phyloP scores from a whole-genome alignment of 176 grass and related monocot genomes.

The Tillandsia fasciculata region DNA sequence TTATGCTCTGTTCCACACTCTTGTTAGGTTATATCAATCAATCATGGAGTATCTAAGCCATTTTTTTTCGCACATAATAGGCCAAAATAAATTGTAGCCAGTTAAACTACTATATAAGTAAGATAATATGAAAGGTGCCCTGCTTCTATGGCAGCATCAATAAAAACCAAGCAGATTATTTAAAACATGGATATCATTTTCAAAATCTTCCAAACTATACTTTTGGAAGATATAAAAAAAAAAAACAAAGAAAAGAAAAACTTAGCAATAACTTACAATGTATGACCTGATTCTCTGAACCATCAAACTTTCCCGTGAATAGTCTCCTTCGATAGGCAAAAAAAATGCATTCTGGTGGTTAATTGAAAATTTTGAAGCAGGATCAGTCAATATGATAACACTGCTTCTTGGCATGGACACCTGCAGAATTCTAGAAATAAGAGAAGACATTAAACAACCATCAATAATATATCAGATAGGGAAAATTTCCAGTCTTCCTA shows the following conservation, averaged over 20 bases:
- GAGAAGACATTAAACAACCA: conserved; percentile 46
- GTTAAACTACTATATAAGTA: too few species aligned
- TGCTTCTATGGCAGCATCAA: neutral
- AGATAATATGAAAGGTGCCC: too few species aligned
- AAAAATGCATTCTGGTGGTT: conserved; percentile 35
- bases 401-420: conserved; percentile 80
- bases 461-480: neutral
- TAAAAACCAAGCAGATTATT: neutral
- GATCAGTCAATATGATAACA: conserved; percentile 75
- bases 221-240: too few species aligned
- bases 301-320: conserved; percentile 81
- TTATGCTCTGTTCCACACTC: neutral
- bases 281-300: conserved; percentile 91
- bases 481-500: neutral
- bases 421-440: conserved; percentile 79
- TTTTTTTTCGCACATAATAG: neutral
- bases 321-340: conserved; percentile 63
- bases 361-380: conserved; percentile 51
- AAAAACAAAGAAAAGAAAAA: conserved; percentile 11
- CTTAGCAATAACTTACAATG: conserved; percentile 49
- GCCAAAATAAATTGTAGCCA: neutral
- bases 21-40: neutral
- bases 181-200: neutral
- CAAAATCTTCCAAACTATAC: neutral
- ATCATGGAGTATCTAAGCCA: neutral